Evolutionary conservation across 768 basidiomycete genomes (phyloP), one percentile per base, ranked within the genome.

Genomic region (Termitomyces heimii): DNA sequence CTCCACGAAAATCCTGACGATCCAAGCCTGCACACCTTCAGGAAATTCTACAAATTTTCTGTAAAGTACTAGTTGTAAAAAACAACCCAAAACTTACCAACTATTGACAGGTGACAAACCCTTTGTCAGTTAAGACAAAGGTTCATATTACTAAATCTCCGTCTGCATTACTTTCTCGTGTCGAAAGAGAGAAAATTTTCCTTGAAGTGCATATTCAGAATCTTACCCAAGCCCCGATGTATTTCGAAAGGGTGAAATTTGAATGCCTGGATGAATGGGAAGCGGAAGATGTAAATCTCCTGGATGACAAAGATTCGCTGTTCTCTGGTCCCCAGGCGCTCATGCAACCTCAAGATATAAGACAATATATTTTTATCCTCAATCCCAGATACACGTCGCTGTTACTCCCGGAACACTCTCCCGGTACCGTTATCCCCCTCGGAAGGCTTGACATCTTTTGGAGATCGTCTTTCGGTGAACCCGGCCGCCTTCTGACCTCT

Each of bases 181-280:
- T 69, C 3, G 87, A 92, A 62, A 82, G 92, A 54, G 84, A 89
- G 48, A 92, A 92, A 61, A 79, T 96, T 34, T 94, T 93, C 70
- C 83, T 98, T 22, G 95, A 98, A 68, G 84, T 96, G 4, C 92
- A 96, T 65, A 85, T 96, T 12, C 93, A 96, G 66, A 98, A 98
- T 64, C 74, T 89, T 56, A 92, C 89, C 0, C 81, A 83, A 54
- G 84, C 86, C 14, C 78, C 86, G 2, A 80, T 94, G 73, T 84
- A 80, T 75, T 90, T 92, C 59, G 87, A 92, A 61, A 82, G 80
- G n/a, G 88, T 97, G 79, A 71, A 76, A 10, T 83, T 98, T 55
- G 89, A 92, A 56, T 82, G 83, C 49, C 79, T 82, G 7, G 86
- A 85, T 10, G 81, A 80, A 4, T 88, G 88, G 89, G 69, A 73